A percentile compares a stretch with the other conserved stretches of the same genome.
phyloP scores from a whole-genome alignment of 2,329 filamentous ascomycete genomes.

The Knufia fluminis region DNA sequence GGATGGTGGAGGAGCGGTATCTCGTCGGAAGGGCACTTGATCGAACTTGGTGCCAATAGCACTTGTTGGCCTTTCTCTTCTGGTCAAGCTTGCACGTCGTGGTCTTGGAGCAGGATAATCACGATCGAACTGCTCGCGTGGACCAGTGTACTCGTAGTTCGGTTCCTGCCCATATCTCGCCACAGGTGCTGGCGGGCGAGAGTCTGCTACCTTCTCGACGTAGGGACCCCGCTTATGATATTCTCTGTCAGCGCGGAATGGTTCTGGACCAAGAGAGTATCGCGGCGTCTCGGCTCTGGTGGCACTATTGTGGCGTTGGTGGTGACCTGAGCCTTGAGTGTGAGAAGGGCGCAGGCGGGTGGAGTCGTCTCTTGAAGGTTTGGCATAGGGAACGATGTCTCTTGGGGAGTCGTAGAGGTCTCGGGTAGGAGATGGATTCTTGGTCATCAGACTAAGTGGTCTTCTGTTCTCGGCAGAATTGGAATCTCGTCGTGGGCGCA shows the following conservation, averaged over 20 bases:
- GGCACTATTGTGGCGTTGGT: conserved; percentile 21
- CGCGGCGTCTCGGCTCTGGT: conserved; percentile 19
- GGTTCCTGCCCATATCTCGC: conserved; percentile 15
- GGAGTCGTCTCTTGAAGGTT: conserved; percentile 13
- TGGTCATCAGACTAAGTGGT: conserved; percentile 18
- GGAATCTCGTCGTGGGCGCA: conserved; percentile 22
- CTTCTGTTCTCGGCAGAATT: conserved; percentile 16
- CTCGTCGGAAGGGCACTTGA: conserved; percentile 15
- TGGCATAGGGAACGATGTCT: background rate
- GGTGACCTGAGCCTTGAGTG: conserved; percentile 11
- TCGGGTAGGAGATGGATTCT: conserved; percentile 17
- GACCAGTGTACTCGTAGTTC: conserved; percentile 38
- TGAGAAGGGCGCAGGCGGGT: conserved; percentile 16
- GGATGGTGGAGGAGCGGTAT: conserved; percentile 16
- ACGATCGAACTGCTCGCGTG: conserved; percentile 38
- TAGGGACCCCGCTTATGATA: conserved; percentile 6
- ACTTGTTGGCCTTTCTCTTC: conserved; percentile 22
- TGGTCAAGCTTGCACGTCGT: conserved; percentile 26
- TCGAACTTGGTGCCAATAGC: conserved; percentile 18
- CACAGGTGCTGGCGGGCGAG: background rate
- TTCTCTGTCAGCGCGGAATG: background rate
- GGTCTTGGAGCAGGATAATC: conserved; percentile 31
- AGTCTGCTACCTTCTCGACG: conserved; percentile 6
- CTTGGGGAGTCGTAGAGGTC: conserved; percentile 1
- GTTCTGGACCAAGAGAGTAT: background rate